Evolutionary conservation across 257 asterid species (phyloP).

Genomic region (Ajuga chamaepitys): DNA sequence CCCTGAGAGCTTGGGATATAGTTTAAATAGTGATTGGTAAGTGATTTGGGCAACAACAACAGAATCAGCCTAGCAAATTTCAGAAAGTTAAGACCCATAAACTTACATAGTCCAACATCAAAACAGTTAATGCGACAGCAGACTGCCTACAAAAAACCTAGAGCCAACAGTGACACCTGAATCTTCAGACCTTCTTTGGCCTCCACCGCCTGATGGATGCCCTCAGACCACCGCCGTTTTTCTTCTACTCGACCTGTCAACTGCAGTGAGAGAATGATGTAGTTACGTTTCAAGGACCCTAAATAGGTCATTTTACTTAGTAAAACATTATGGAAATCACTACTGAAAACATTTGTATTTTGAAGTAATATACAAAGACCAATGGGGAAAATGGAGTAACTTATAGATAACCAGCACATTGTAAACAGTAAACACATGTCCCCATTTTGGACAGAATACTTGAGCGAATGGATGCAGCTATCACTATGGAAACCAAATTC

Average conservation of each 20-base stretch:
- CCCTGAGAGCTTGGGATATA: slow-evolving; percentile 95
- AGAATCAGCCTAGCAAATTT: slow-evolving; percentile 68
- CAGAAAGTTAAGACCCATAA: slow-evolving; percentile 6
- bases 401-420: neutral
- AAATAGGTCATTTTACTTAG: neutral
- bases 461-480: neutral
- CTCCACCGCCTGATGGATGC: slow-evolving; percentile 99
- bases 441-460: neutral
- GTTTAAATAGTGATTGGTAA: slow-evolving; percentile 89
- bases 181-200: slow-evolving; percentile 93
- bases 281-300: slow-evolving; percentile 11
- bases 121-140: neutral
- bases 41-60: slow-evolving; percentile 99
- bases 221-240: slow-evolving; percentile 95
- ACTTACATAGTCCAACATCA: neutral
- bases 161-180: slow-evolving; percentile 42
- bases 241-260: slow-evolving; percentile 98
- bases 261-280: slow-evolving; percentile 32
- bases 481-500: neutral
- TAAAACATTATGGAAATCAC: neutral
- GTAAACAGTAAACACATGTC: neutral
- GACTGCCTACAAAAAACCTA: neutral
- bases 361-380: neutral
- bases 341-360: neutral
- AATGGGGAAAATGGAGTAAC: neutral